phyloP scores from a whole-genome alignment of 257 asterid genomes.

The Ophiorrhiza pumila region DNA sequence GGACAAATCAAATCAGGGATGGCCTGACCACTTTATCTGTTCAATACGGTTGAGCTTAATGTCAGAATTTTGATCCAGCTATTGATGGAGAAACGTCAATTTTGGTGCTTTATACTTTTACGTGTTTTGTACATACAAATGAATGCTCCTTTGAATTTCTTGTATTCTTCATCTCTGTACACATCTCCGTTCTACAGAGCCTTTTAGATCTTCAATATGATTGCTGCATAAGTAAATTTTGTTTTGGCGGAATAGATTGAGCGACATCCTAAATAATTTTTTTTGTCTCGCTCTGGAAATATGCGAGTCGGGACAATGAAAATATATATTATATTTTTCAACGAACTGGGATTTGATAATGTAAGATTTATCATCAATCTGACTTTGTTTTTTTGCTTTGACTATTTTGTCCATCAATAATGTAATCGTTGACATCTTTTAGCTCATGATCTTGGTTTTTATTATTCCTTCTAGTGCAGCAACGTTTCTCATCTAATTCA shows the following conservation, averaged over 20 bases:
- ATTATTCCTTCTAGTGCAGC: neutral
- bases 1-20: neutral
- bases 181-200: neutral
- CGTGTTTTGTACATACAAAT: neutral
- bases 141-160: too few species aligned
- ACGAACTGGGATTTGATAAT: neutral
- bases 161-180: neutral
- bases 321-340: too few species aligned
- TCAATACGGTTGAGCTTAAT: neutral
- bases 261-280: neutral
- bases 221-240: neutral
- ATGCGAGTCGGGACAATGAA: neutral
- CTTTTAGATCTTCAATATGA: neutral
- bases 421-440: neutral
- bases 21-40: neutral
- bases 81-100: neutral
- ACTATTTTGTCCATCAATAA: neutral
- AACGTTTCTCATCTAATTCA: neutral
- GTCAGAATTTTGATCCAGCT: neutral
- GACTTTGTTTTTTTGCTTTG: neutral
- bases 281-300: neutral
- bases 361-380: neutral
- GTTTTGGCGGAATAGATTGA: neutral
- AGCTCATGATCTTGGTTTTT: neutral
- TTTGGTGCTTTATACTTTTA: neutral